A percentile compares a stretch with the other conserved stretches of the same genome.
Conservation (phyloP, 1,284 basidiomycete genomes). For the Ceratobasidium sp. region DNA sequence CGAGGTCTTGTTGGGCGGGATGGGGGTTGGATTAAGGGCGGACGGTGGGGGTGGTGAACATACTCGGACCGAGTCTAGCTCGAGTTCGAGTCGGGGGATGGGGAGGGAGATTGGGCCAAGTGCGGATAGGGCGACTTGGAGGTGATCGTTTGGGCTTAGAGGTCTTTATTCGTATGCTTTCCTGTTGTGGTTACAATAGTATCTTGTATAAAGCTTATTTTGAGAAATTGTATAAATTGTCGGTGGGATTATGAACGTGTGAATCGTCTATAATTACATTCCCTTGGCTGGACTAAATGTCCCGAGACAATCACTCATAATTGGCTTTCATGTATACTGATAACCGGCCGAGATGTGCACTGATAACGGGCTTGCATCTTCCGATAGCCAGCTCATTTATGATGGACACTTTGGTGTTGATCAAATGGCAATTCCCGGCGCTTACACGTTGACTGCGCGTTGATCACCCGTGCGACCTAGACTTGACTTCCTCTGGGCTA, state of each 20-base stretch:
- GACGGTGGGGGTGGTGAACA: conserved; percentile 15
- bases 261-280: neutral
- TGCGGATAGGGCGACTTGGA: neutral
- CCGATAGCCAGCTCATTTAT: neutral
- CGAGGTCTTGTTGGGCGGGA: conserved; percentile 75
- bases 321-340: neutral
- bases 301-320: conserved; percentile 1
- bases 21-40: conserved; percentile 7
- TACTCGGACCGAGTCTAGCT: neutral
- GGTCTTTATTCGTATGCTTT: neutral
- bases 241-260: neutral
- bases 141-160: neutral
- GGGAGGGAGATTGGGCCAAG: conserved; percentile 1
- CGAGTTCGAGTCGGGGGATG: neutral
- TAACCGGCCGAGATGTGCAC: neutral
- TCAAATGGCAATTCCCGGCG: no score
- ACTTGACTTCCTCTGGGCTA: neutral
- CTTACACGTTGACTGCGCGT: conserved; percentile 36
- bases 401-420: no score
- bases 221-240: neutral
- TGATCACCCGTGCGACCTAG: conserved; percentile 1
- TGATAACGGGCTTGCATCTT: neutral
- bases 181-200: conserved; percentile 16
- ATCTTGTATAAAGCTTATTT: conserved; percentile 29
- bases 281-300: no score